Evolutionary conservation across 2,329 filamentous ascomycete species (phyloP).

Genomic region (Trichophyton benhamiae): DNA sequence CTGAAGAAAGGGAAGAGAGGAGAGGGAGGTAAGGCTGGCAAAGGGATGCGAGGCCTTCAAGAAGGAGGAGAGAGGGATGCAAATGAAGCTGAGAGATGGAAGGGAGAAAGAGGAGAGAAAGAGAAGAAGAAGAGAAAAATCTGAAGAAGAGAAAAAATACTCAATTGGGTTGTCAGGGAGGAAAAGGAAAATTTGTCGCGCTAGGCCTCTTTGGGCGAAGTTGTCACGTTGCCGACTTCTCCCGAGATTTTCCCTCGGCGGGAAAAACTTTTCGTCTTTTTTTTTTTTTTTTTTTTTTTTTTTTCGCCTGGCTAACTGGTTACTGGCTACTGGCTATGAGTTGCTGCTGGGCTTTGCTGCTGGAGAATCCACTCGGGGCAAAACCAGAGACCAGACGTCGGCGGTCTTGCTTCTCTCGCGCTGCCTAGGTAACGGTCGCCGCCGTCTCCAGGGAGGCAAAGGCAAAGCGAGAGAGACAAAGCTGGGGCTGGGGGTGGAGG

Average conservation of each 20-base stretch:
- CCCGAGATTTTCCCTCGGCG: conserved; percentile 8
- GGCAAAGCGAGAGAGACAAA: background rate
- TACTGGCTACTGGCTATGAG: too few relatives aligned
- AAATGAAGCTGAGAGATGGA: conserved; percentile 23
- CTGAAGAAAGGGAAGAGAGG: conserved; percentile 25
- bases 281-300: background rate
- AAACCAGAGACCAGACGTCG: conserved; percentile 3
- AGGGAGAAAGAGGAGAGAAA: conserved; percentile 22
- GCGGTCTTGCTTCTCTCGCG: background rate
- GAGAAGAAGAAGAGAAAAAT: conserved; percentile 24
- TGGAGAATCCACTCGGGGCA: background rate
- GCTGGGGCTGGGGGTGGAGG: background rate
- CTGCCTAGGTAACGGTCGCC: background rate
- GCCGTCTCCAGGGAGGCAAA: background rate
- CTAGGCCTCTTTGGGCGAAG: conserved; percentile 13
- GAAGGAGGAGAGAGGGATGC: conserved; percentile 20
- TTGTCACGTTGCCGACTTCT: conserved; percentile 12
- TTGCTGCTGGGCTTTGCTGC: background rate
- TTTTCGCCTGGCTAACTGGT: too few relatives aligned
- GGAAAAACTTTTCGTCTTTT: background rate
- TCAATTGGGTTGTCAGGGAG: conserved; percentile 11
- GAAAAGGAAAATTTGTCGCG: conserved; percentile 9
- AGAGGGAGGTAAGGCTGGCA: conserved; percentile 22
- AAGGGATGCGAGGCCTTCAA: conserved; percentile 7
- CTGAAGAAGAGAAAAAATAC: conserved; percentile 19